Base-by-base conservation (phyloP, 2,329 filamentous ascomycete genomes). In the Ampelomyces quisqualis region DNA sequence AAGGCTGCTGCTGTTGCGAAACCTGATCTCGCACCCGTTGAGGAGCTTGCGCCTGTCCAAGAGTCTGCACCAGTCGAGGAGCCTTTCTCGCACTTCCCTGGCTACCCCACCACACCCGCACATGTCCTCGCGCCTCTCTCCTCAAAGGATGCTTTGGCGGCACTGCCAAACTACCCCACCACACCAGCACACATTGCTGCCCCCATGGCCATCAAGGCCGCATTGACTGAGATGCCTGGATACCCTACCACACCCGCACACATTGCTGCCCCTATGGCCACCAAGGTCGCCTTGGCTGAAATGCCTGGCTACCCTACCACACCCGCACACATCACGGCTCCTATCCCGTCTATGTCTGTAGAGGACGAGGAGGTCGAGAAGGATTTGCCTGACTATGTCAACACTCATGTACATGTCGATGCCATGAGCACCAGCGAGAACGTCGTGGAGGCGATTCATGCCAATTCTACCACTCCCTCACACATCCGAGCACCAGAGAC, bases 241-340 rank as follows among this genome's bases (percentile, higher is more conserved):
- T 62, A 59, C 30, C 58, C 55, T 5, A 52, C 51, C 18, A 61
- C 59, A n/a, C 59, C 57, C 11, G 45, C 47, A 3, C 59, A 61
- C 28, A 56, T 61, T 11, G 18, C 13, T 9, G 56, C 51, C 1
- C 51, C 56, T 7, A 38, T 57, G 11, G 46, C 36, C 4, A 45
- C 39, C 13, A 46, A 41, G 11, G 51, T 45, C 8, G 52, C 54
- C 5, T 27, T 61, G 18, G 44, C 44, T 23, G 51, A 57, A 29
- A 39, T 60, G 47, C 49, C 54, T n/a, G 47, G 27, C n/a, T 55
- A 55, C 9, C 54, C 54, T 2, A 45, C 52, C 21, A 57, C 54
- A 7, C 54, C 54, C 9, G 43, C 46, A 11, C 51, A 57, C 29
- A 53, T 57, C 23, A 34, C 38, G 3, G 48, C 44, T 4, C 47